These are phyloP conservation scores for Neoboletus magnificus DNA, from an alignment of 768 basidiomycete species.

Conservation along the genomic window DNA sequence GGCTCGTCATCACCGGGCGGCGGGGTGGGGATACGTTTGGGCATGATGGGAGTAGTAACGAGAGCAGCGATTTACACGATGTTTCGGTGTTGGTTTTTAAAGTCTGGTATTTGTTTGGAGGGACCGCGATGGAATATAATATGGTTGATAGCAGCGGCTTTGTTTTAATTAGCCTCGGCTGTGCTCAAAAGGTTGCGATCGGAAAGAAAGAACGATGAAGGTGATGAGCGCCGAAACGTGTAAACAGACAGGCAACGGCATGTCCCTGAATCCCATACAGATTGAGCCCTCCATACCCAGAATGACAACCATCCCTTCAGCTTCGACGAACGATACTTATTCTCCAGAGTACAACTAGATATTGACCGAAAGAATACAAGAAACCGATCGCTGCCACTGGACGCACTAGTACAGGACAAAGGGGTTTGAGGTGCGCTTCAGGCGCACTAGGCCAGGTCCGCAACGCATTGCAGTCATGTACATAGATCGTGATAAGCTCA, in stretches of 20 bases:
- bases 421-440: neutral
- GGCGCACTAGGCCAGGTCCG: neutral
- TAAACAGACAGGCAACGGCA: neutral
- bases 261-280: neutral
- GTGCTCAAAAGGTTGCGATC: neutral
- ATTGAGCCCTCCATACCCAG: neutral
- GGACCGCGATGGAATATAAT: neutral
- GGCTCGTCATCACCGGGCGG: constrained; percentile 45
- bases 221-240: neutral
- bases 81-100: neutral
- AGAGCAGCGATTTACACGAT: neutral
- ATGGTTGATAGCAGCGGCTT: neutral
- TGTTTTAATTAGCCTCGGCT: neutral
- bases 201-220: neutral
- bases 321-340: neutral
- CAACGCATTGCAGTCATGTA: neutral
- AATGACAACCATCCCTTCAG: neutral
- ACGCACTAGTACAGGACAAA: neutral
- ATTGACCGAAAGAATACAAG: neutral
- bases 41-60: constrained; percentile 28
- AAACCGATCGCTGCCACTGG: neutral
- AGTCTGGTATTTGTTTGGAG: neutral
- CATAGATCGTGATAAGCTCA: neutral
- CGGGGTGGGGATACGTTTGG: constrained; percentile 41
- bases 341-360: neutral